Evolutionary conservation across 192 early-diverging fungal genomes (phyloP), one percentile per base, ranked within the genome.

Genomic region (Backusella circina): DNA sequence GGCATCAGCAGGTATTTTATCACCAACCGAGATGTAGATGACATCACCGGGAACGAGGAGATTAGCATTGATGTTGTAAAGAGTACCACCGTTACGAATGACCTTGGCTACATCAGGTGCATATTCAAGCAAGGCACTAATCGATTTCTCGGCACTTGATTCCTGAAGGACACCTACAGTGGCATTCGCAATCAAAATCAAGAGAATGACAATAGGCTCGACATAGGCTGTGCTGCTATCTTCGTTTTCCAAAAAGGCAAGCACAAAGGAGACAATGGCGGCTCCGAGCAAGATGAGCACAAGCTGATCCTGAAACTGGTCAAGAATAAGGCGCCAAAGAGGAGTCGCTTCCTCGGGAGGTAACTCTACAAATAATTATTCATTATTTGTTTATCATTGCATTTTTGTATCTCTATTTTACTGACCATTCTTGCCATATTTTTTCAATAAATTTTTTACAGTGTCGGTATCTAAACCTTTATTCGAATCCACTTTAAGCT

Each of bases 231-330:
- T 95, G 51, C 91, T 86, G 65, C 76, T 77, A 33, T 88, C 84
- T 32, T 66, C 15, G 51, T 94, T 89, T 74, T 99, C 98, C 23
- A 99, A 84, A 10, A 93, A 84, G 33, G 98, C 98, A 26, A 99
- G 89, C 36, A 95, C 91, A 77, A 99, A 94, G 36, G 97, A 99
- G 21, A 99, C 85, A 15, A 85, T 88, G 35, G 98, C 98, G 21
- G 98, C 96, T 68, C 82, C 86, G 2, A 99, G 86, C 37, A 99
- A 88, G 72, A 99, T 99, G 54, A 99, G 85, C 28, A 99, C 98
- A 39, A 99, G 91, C 82, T 99, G 97, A 87, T 99, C 98, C 84
- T 98, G 87, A 84, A 99, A 99, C 86, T 99, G 98, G 83, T 96
- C 97, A 64, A 96, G 77, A 70, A 99, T 93, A 73, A 99, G 89